These are phyloP conservation scores for Salvia hispanica DNA, from an alignment of 257 asterid genomes.

Conservation along the genomic window DNA sequence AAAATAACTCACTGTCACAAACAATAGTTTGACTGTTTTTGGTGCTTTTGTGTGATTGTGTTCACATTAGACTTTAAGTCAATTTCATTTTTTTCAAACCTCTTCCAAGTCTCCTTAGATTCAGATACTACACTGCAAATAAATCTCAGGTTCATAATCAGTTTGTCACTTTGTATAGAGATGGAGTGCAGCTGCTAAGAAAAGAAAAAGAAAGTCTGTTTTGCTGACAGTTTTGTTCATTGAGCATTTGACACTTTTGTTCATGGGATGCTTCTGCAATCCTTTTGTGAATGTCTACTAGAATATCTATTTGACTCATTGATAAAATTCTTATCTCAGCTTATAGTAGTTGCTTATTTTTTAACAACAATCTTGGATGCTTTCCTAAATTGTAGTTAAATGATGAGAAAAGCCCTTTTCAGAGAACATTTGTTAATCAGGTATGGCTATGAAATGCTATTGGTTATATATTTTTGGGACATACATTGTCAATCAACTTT, in stretches of 20 bases:
- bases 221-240: too few relatives aligned
- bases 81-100: too few relatives aligned
- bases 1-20: neutral
- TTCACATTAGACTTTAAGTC: neutral
- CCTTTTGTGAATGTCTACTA: slow-evolving; percentile 17
- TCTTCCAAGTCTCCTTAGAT: neutral
- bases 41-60: neutral
- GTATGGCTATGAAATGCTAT: slow-evolving; percentile 37
- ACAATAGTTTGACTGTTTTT: neutral
- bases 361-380: slow-evolving; percentile 33
- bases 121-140: neutral
- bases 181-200: neutral
- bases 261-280: slow-evolving; percentile 13
- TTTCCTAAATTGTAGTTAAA: slow-evolving; percentile 65
- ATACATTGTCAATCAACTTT: neutral
- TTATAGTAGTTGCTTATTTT: slow-evolving; percentile 20
- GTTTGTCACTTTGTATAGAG: slow-evolving; percentile 20
- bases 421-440: slow-evolving; percentile 91
- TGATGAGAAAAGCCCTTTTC: slow-evolving; percentile 90
- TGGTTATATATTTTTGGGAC: slow-evolving; percentile 6
- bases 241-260: slow-evolving; percentile 16
- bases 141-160: neutral
- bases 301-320: slow-evolving; percentile 16
- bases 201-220: too few relatives aligned
- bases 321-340: slow-evolving; percentile 21